Evolutionary conservation across 129 eudicot species (phyloP), one percentile per base, ranked within the genome.

Genomic region (Saposhnikovia divaricata): DNA sequence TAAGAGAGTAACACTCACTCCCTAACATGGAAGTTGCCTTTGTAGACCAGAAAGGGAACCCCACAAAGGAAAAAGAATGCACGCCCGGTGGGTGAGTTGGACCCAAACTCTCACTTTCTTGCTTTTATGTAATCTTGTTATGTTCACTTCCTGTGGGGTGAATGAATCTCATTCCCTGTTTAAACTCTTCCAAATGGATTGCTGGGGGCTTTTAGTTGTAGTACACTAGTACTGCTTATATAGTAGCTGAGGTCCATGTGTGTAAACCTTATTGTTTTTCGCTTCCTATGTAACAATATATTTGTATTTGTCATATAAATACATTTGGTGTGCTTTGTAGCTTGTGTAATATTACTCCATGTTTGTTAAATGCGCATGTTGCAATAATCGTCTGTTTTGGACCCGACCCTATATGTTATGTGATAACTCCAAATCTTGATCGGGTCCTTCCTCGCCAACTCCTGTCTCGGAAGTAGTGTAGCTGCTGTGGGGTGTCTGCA

Each of bases 61-160:
- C 63, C 74, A 43, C 47, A 44, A 82, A 80, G 43, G 77, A 40
- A 75, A 25, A 69, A 77, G 43, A 75, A 28, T 79, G 87, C 88
- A 82, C 76, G 80, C 84, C 63, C 76, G 85, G 80, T 86, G 85
- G 82, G 83, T 80, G 77, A 79, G 59, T 68, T 78, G 76, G 86
- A 55, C 89, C 89, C 86, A 80, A 82, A 37, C 71, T 73, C 84
- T 82, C 80, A 39, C 74, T 81, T 76, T 72, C 85, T 38, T 34
- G 50, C 65, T 76, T 72, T 63, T 65, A 18, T 57, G 59, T 65
- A 37, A 11, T 68, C 18, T 21, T 73, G 82, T 77, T 18, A 72
- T 71, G 47, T 75, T 79, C 80, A 75, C 78, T 53, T 76, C 34
- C 15, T 80, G 79, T 82, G 81, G 74, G 72, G 27, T 76, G 77